Conservation (phyloP, 1,284 basidiomycete genomes). For the Fomitopsis schrenkii region DNA sequence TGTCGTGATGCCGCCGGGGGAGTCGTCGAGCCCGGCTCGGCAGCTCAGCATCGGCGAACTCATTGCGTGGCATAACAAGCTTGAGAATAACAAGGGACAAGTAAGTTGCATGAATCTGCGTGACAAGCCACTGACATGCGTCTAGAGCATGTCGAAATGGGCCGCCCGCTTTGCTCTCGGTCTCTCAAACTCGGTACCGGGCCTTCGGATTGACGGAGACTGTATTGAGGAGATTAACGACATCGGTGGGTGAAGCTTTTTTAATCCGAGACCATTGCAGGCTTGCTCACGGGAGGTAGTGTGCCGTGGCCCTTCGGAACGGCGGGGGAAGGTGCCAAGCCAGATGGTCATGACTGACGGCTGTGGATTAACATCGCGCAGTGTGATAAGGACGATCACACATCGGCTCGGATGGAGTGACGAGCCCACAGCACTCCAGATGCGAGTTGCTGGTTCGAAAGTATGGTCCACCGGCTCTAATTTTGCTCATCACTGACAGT, state of each 20-base stretch:
- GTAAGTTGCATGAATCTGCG: conserved; percentile 13
- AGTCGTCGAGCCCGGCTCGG: neutral
- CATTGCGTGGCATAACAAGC: conserved; percentile 32
- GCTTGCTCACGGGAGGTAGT: conserved; percentile 7
- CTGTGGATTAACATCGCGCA: conserved; percentile 34
- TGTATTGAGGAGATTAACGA: conserved; percentile 27
- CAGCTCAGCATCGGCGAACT: conserved; percentile 26
- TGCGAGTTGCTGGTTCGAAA: conserved; percentile 35
- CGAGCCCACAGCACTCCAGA: conserved; percentile 37
- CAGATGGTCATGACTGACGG: conserved; percentile 43
- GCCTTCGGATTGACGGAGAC: conserved; percentile 21
- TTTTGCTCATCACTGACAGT: neutral
- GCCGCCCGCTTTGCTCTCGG: conserved; percentile 34
- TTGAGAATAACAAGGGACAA: conserved; percentile 28
- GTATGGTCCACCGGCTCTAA: conserved; percentile 9
- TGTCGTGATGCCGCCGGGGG: neutral
- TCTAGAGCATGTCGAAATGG: conserved; percentile 38
- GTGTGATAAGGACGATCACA: conserved; percentile 25
- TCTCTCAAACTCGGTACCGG: conserved; percentile 38
- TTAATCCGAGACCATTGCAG: neutral
- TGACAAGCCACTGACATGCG: neutral
- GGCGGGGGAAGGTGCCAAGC: conserved; percentile 24
- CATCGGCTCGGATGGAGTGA: conserved; percentile 25
- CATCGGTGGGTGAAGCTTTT: conserved; percentile 21
- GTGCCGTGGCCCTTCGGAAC: conserved; percentile 12